Evolutionary conservation across 495 filamentous ascomycete species (phyloP), one percentile per base, ranked within the genome.

Genomic region (Neurospora intermedia): DNA sequence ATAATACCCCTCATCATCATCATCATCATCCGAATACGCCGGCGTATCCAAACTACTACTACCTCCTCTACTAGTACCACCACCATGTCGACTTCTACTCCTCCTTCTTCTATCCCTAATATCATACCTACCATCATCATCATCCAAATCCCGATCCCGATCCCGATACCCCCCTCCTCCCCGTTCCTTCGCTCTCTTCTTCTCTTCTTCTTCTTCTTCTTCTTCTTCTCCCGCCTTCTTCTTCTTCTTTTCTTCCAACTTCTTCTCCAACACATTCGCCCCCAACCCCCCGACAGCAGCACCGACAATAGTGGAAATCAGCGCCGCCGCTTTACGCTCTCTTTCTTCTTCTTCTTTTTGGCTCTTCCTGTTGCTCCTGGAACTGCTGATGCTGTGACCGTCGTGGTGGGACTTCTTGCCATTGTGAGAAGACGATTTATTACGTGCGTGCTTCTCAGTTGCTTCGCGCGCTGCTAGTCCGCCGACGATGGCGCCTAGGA

Each of bases 191-290:
- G 48, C 77, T 69, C 79, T 75, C 73, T 80, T 75, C 71, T 76
- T 73, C 31, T 74, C 69, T 38, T 71, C 66, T 43, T 77, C 80
- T n/a, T n/a, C n/a, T n/a, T n/a, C n/a, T n/a, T n/a, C n/a, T n/a
- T 31, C 27, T 31, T 31, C 27, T 31, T 31, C 27, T 31, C 27
- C 27, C 27, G 27, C 27, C 27, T 31, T 31, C 73, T 73, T 74
- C 70, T 74, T 77, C 43, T 78, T 74, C 15, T 73, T 71, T 13
- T 69, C 69, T 74, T 85, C 83, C 40, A 85, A 59, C 71, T 78
- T 73, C 77, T 81, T 82, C 81, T 84, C 84, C 54, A 86, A 76
- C 15, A 82, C 83, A 73, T 86, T 86, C 23, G 83, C 84, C 2
- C 83, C 82, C 43, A 86, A 72, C 72, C 83, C 84, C 7, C 83